Base-by-base conservation (phyloP, 345 rosid species). In the Gossypium rotundifolium region DNA sequence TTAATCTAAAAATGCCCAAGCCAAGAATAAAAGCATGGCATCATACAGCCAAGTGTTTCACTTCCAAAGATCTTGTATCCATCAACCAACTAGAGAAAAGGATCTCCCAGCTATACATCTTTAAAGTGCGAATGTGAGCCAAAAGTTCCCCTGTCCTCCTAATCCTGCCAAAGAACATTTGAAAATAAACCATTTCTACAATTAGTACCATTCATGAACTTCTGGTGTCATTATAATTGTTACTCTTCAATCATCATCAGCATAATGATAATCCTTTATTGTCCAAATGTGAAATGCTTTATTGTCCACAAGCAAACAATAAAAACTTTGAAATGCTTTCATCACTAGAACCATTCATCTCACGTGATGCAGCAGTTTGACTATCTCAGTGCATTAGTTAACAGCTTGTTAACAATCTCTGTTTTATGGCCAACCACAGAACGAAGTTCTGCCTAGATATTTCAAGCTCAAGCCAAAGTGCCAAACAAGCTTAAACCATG, bases 41-140 rank as follows among this genome's bases (percentile, higher is more conserved):
- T 54, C 82, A 70, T 89, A 94, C 96, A 81, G 92, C 87, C 70
- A 94, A 74, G 87, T 94, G 90, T 75, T 88, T 87, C 80, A 94
- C 89, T 94, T 94, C 97, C 11, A 71, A 81, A 29, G 90, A 81
- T 86, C 97, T 87, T 38, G 92, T 88, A 79, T 90, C 87, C 86
- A 79, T 89, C 79, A 94, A 71, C 92, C 96, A 85, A 77, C 81
- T 49, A 79, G 97, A 91, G 83, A 92, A 94, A 75, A 88, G 84
- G 52, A 80, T 82, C 79, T 94, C 98, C 98, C 97, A 94, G 3
- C 89, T 83, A 79, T 90, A 92, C 96, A 92, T 90, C 84, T 92
- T 94, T 58, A 94, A 79, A 79, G 94, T 92, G 49, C 90, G 92
- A 62, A 94, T 86, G 83, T 94, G 85, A 7, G 92, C 79, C 84